Conservation (phyloP, 2,329 filamentous ascomycete species). For the Periconia digitata region DNA sequence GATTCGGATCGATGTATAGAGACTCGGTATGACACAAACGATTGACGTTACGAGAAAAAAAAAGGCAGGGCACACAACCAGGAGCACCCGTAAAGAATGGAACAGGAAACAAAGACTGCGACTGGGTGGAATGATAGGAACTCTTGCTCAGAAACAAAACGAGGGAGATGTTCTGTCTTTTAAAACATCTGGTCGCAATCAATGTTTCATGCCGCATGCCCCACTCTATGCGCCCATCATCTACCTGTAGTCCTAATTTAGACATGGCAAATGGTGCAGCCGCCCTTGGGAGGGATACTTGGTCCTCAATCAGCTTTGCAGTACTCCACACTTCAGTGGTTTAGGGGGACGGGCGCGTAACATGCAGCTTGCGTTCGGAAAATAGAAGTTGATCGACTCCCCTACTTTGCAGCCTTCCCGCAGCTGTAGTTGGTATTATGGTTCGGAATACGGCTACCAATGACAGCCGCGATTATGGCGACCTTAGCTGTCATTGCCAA, state of each 20-base stretch:
- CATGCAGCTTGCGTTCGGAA: slow-evolving; percentile 12
- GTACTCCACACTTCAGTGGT: slow-evolving; percentile 7
- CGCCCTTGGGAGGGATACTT: slow-evolving; percentile 9
- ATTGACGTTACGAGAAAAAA: slow-evolving; percentile 4
- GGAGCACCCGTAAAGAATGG: slow-evolving; percentile 32
- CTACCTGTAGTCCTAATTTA: too few species aligned
- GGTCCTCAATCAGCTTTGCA: slow-evolving; percentile 3
- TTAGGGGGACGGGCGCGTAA: slow-evolving; percentile 29
- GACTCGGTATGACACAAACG: slow-evolving; percentile 11
- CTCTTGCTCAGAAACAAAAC: slow-evolving; percentile 18
- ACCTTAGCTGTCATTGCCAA: neutral
- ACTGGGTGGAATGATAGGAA: slow-evolving; percentile 17
- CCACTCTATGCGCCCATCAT: slow-evolving; percentile 12
- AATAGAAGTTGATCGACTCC: slow-evolving; percentile 11
- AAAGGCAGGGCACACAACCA: slow-evolving; percentile 26
- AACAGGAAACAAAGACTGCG: slow-evolving; percentile 11
- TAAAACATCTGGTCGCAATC: slow-evolving; percentile 37
- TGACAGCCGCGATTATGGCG: neutral
- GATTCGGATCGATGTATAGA: neutral
- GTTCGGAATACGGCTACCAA: neutral
- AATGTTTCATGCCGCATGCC: slow-evolving; percentile 28
- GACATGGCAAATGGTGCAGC: slow-evolving; percentile 6
- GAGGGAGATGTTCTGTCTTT: slow-evolving; percentile 30
- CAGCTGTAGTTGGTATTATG: neutral
- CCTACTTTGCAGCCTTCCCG: neutral